Conservation (phyloP, 352 stramenopile species). For the Phytopythium sindhum region DNA sequence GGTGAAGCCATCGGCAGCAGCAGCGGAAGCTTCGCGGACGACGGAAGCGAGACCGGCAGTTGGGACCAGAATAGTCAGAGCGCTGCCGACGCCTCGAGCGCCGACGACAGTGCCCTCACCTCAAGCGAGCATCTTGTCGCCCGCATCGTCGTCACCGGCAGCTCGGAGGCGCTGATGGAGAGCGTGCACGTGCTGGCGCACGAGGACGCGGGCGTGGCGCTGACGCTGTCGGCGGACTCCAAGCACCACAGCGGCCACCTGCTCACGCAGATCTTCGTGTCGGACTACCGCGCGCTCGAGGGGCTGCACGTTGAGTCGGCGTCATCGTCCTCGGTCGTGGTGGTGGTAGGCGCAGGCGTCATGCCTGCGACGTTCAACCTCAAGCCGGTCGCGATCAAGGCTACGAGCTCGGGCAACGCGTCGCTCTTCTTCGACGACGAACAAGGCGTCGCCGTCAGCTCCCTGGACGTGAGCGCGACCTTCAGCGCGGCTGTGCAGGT, state of each 20-base stretch:
- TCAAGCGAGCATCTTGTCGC: slow-evolving; percentile 35
- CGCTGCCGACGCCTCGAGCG: slow-evolving; percentile 8
- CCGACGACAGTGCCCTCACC: slow-evolving; percentile 6
- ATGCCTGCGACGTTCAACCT: slow-evolving; percentile 15
- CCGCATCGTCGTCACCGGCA: slow-evolving; percentile 50
- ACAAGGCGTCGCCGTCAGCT: slow-evolving; percentile 5
- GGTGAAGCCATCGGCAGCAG: not conserved
- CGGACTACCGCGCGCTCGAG: slow-evolving; percentile 16
- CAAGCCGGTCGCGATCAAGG: slow-evolving; percentile 6
- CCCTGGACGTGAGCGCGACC: slow-evolving; percentile 7
- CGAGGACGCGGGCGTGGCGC: slow-evolving; percentile 22
- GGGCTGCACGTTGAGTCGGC: slow-evolving; percentile 10
- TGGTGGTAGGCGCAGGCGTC: slow-evolving; percentile 26
- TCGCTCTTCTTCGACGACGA: slow-evolving; percentile 19
- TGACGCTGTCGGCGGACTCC: slow-evolving; percentile 45
- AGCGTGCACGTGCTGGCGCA: slow-evolving; percentile 31
- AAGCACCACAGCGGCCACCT: slow-evolving; percentile 25
- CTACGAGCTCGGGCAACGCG: slow-evolving; percentile 11
- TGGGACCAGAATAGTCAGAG: not conserved
- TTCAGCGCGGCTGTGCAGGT: slow-evolving; percentile 17
- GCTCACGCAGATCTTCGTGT: slow-evolving; percentile 29
- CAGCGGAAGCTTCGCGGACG: not conserved
- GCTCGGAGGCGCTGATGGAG: slow-evolving; percentile 37
- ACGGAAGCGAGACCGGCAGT: slow-evolving; percentile 1
- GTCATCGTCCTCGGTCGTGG: slow-evolving; percentile 16